Conservation (phyloP, 2,329 filamentous ascomycete species). For the Nakataea oryzae region DNA sequence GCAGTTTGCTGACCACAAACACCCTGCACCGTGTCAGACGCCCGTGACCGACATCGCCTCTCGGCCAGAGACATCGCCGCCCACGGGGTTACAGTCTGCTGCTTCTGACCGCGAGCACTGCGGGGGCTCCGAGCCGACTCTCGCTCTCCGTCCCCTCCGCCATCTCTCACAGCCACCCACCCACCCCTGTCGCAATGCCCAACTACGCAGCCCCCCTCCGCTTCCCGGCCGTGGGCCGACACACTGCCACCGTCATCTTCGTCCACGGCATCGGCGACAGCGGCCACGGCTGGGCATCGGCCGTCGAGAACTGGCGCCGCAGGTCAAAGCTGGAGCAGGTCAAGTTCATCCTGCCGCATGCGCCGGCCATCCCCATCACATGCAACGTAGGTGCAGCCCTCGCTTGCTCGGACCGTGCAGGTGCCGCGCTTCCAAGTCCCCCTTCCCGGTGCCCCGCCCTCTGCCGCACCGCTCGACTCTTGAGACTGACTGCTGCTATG, state of each 20-base stretch:
- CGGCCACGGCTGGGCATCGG: slow-evolving; percentile 66
- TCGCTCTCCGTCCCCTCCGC: background rate
- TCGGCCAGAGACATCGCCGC: background rate
- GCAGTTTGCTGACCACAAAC: background rate
- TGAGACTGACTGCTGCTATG: slow-evolving; percentile 1
- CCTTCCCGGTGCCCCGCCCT: no score
- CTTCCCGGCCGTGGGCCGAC: slow-evolving; percentile 68
- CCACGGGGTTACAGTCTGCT: background rate
- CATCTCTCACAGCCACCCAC: background rate
- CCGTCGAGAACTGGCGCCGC: slow-evolving; percentile 80
- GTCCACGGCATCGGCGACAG: slow-evolving; percentile 85
- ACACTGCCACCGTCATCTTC: slow-evolving; percentile 93
- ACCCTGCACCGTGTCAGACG: background rate
- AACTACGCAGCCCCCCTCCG: slow-evolving; percentile 41
- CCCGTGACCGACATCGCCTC: background rate
- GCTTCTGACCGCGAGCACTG: no score
- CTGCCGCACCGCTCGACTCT: background rate
- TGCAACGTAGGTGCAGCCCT: slow-evolving; percentile 34
- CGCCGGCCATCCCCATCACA: slow-evolving; percentile 79
- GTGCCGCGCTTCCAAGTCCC: background rate
- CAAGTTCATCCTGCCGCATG: slow-evolving; percentile 90
- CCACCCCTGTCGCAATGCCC: background rate
- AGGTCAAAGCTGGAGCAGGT: slow-evolving; percentile 76
- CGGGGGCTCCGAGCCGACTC: no score
- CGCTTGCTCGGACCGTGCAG: no score